These are phyloP conservation scores for Protomyces pachydermus DNA, from an alignment of 1,139 yeast species.

Conservation along the genomic window DNA sequence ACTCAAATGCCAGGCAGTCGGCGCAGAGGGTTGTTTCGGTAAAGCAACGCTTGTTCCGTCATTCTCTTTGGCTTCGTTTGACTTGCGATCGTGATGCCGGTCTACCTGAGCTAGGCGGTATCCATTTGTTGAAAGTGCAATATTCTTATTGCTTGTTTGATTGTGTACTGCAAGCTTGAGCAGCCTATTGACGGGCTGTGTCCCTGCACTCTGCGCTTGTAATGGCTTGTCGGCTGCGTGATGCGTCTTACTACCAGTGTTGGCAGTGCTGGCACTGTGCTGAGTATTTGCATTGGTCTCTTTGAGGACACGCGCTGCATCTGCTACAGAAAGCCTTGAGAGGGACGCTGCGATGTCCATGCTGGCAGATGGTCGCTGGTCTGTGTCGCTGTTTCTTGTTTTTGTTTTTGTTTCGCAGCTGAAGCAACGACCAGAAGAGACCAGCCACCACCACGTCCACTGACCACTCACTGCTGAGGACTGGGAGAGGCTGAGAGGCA, in stretches of 20 bases:
- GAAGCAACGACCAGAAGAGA: not conserved
- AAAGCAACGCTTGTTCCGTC: not conserved
- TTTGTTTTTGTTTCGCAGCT: not conserved
- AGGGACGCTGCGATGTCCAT: conserved; percentile 21
- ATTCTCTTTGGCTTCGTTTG: conserved; percentile 1
- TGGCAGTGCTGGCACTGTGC: too few relatives aligned
- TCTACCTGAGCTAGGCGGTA: not conserved
- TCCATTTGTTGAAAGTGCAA: conserved; percentile 22
- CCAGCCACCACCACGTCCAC: not conserved
- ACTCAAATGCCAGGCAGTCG: conserved; percentile 40
- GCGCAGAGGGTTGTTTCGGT: conserved; percentile 29
- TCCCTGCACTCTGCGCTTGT: conserved; percentile 32
- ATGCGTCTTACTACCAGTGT: not conserved
- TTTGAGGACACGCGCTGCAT: conserved; percentile 1
- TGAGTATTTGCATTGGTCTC: conserved; percentile 6
- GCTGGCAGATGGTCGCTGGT: not conserved
- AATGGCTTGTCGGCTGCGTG: not conserved
- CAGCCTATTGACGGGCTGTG: conserved; percentile 30
- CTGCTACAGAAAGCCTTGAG: conserved; percentile 18
- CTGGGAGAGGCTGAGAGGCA: not conserved
- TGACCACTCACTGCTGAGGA: not conserved
- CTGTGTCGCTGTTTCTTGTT: not conserved
- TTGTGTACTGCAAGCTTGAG: conserved; percentile 37
- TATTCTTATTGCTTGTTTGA: conserved; percentile 31
- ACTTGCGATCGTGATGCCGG: conserved; percentile 14